Evolutionary conservation across 225 moss, liverwort and hornwort genomes (phyloP), one percentile per base, ranked within the genome.

Genomic region (Thuidium tamariscinum): DNA sequence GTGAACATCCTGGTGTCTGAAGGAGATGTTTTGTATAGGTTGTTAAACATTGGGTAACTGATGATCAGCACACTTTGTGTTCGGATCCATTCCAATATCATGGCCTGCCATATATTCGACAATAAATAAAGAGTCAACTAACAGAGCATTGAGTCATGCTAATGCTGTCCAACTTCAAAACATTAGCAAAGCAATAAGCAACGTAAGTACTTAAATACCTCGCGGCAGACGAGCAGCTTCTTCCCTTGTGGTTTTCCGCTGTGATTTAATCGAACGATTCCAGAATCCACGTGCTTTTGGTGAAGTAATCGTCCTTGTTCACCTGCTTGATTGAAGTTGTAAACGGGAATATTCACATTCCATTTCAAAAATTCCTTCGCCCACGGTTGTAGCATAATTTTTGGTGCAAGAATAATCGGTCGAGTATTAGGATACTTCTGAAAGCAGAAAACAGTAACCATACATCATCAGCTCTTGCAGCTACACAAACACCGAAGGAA

Each of bases 361-460:
- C 99, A 99, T 61, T 87, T 92, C 23, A 81, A 81, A 60, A 99
- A 97, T 81, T 99, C 99, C 76, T 93, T 94, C 91, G 97, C 95
- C 99, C 99, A 99, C 26, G 93, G 95, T 60, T 93, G 90, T 59
- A 99, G 91, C 99, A 99, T 97, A 61, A 96, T 97, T 87, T 99
- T 99, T 36, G 99, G 99, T 55, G 96, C 97, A 62, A 99, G 94
- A 86, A 99, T 95, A 42, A 99, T 77, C 34, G 97, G 94, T 70
- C 90, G 91, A 86, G 93, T 89, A 13, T 64, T 48, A 57, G 94
- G 95, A 85, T 95, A 94, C 83, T 90, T 92, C 92, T 92, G 90
- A 73, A 87, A 69, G 74, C 67, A 82, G 78, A 75, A 69, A 88
- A 84, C 54, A 73, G 26, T 67, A 85, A 80, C 29, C 62, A 73